phyloP scores from a whole-genome alignment of 2,329 filamentous ascomycete species.

The Alternaria burnsii region DNA sequence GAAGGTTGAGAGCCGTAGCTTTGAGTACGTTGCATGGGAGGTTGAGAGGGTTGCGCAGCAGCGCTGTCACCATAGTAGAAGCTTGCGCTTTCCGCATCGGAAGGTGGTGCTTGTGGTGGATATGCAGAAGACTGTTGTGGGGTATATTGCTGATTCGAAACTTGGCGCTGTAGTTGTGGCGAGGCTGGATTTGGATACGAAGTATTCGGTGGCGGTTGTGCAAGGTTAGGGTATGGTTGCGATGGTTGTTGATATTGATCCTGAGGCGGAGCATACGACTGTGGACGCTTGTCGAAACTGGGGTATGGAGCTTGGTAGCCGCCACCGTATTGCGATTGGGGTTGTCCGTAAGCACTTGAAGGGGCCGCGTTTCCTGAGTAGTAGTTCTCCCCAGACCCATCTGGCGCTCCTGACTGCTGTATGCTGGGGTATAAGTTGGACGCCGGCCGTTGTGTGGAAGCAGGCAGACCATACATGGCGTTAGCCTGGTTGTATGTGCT shows the following conservation, averaged over 20 bases:
- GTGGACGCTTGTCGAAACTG: slow-evolving; percentile 47
- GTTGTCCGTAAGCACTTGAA: slow-evolving; percentile 58
- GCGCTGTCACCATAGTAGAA: slow-evolving; percentile 47
- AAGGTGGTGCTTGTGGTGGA: slow-evolving; percentile 45
- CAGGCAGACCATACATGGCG: slow-evolving; percentile 52
- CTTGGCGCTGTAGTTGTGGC: slow-evolving; percentile 49
- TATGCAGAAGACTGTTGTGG: slow-evolving; percentile 42
- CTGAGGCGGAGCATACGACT: slow-evolving; percentile 36
- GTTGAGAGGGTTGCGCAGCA: slow-evolving; percentile 31
- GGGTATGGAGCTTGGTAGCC: slow-evolving; percentile 48
- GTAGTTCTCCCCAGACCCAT: slow-evolving; percentile 74
- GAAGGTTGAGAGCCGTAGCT: slow-evolving; percentile 45
- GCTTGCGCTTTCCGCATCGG: slow-evolving; percentile 44
- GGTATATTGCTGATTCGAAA: slow-evolving; percentile 46
- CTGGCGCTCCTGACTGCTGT: slow-evolving; percentile 38
- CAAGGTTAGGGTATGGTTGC: slow-evolving; percentile 47
- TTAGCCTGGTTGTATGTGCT: slow-evolving; percentile 87
- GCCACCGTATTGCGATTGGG: slow-evolving; percentile 63
- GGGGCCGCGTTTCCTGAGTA: slow-evolving; percentile 73
- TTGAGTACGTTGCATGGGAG: slow-evolving; percentile 40
- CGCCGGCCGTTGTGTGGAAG: slow-evolving; percentile 53
- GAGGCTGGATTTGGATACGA: slow-evolving; percentile 45
- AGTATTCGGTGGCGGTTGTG: slow-evolving; percentile 36
- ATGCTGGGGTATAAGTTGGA: slow-evolving; percentile 77
- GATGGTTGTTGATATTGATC: slow-evolving; percentile 48